A percentile compares a stretch with the other conserved stretches of the same genome.
These are phyloP conservation scores for Tuctoria greenei DNA, from an alignment of 176 grass and related monocot species.

Conservation along the genomic window DNA sequence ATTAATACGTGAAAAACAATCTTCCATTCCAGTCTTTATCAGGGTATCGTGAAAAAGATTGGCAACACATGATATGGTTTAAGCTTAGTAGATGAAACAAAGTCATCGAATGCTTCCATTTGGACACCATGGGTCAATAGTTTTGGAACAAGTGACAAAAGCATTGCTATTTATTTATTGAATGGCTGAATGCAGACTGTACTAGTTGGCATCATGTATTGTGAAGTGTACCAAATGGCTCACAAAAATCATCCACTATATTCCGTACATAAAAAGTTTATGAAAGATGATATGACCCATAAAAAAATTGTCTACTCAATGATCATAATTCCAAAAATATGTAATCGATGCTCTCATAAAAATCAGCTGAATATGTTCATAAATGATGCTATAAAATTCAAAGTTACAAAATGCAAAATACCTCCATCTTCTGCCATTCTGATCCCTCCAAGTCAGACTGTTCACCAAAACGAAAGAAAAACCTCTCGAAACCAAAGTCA, in stretches of 20 bases:
- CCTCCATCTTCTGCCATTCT: background rate
- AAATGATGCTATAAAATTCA: background rate
- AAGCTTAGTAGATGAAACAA: background rate
- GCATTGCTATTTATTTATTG: background rate
- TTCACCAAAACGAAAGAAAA: conserved; percentile 23
- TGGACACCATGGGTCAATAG: background rate
- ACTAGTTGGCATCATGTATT: background rate
- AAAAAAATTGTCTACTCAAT: too few species aligned
- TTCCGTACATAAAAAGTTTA: too few species aligned
- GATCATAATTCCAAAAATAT: too few species aligned
- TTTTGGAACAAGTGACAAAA: background rate
- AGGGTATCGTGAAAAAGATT: too few species aligned
- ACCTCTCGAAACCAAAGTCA: conserved; percentile 30
- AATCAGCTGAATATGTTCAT: background rate
- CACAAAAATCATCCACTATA: background rate
- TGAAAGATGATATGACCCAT: too few species aligned
- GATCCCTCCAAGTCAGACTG: conserved; percentile 20
- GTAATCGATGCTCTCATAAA: background rate
- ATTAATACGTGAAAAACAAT: too few species aligned
- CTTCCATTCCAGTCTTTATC: too few species aligned
- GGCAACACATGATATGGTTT: background rate
- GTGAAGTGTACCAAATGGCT: too few species aligned
- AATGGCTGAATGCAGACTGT: background rate
- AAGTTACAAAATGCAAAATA: background rate
- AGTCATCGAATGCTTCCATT: background rate